Evolutionary conservation across 129 eudicot genomes (phyloP).

Genomic region (Flaveria linearis): DNA sequence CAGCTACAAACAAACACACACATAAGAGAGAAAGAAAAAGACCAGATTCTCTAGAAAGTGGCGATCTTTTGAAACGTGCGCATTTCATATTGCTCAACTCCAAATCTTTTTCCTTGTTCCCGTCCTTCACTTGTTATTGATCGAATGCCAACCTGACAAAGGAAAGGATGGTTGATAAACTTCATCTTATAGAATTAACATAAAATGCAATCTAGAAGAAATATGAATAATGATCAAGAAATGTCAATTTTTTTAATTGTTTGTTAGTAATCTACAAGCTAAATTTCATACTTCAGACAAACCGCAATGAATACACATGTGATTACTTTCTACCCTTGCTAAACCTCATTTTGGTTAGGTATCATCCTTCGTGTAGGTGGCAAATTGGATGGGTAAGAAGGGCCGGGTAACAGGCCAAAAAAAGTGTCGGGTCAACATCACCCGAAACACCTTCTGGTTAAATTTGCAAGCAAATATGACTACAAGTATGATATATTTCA

Average conservation of each 20-base stretch:
- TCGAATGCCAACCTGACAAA: conserved; percentile 83
- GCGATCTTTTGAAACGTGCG: conserved; percentile 87
- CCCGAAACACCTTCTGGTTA: not conserved
- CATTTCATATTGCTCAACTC: conserved; percentile 98
- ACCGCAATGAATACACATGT: not conserved
- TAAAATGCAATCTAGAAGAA: conserved; percentile 5
- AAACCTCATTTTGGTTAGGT: conserved; percentile 11
- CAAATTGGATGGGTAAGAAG: not conserved
- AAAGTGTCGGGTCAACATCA: not conserved
- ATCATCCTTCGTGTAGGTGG: not conserved
- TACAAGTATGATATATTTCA: not conserved
- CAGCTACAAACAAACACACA: conserved; percentile 22
- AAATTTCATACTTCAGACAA: not conserved
- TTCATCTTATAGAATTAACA: not conserved
- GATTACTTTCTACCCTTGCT: conserved; percentile 21
- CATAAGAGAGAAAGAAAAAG: conserved; percentile 37
- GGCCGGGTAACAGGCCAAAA: not conserved
- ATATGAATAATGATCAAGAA: conserved; percentile 11
- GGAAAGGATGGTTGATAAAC: not conserved
- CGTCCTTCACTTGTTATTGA: conserved; percentile 92
- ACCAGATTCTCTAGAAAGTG: conserved; percentile 80
- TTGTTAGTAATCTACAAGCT: conserved; percentile 16
- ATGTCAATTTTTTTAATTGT: not conserved
- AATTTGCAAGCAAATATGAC: not conserved
- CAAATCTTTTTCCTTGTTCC: conserved; percentile 95